These are phyloP conservation scores for Botrytis tulipae DNA, from an alignment of 2,329 filamentous ascomycete genomes.

Conservation along the genomic window DNA sequence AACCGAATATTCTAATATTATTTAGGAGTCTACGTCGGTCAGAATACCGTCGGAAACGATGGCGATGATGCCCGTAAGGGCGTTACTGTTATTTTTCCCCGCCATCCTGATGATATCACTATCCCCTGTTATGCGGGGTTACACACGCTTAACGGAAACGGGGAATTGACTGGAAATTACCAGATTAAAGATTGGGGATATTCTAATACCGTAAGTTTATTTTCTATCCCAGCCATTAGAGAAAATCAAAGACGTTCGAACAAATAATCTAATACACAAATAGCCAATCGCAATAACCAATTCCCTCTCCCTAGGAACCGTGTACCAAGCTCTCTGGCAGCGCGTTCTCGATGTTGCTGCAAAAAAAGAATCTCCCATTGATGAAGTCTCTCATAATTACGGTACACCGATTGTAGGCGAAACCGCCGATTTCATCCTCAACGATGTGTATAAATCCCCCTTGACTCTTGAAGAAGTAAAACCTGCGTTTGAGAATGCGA, in stretches of 20 bases:
- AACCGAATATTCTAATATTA: background rate
- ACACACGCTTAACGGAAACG: conserved; percentile 36
- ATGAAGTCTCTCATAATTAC: conserved; percentile 36
- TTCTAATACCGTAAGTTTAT: conserved; percentile 31
- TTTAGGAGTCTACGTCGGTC: conserved; percentile 35
- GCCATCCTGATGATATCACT: conserved; percentile 32
- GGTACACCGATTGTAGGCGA: conserved; percentile 56
- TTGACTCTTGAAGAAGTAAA: conserved; percentile 55
- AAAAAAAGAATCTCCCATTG: conserved; percentile 23
- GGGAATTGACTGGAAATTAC: conserved; percentile 35
- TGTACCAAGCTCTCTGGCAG: conserved; percentile 37
- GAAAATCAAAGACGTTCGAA: background rate
- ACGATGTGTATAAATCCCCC: conserved; percentile 54
- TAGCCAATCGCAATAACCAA: conserved; percentile 41
- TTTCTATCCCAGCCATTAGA: no score
- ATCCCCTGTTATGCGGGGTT: conserved; percentile 37
- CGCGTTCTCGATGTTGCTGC: conserved; percentile 27
- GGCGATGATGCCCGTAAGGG: conserved; percentile 31
- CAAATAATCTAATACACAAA: background rate
- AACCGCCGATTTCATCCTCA: conserved; percentile 62
- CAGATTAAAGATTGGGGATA: conserved; percentile 38
- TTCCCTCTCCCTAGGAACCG: conserved; percentile 41
- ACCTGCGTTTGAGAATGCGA: conserved; percentile 51
- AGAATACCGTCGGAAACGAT: conserved; percentile 35
- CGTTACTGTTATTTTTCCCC: conserved; percentile 37